Conservation (phyloP, 805 yeast species). For the Lachancea thermotolerans region DNA sequence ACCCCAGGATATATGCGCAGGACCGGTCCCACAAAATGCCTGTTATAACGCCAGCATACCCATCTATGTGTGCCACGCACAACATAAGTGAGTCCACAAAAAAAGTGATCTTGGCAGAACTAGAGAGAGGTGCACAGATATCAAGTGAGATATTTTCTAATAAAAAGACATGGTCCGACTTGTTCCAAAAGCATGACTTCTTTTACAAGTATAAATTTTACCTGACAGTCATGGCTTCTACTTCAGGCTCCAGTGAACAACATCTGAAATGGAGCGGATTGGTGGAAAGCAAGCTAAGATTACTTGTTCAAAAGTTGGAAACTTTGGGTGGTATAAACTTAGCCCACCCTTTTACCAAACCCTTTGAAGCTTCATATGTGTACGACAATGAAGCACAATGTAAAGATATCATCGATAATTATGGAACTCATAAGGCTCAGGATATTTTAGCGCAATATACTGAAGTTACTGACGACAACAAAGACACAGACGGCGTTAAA, state of each 20-base stretch:
- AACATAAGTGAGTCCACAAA: conserved; percentile 88
- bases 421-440: conserved; percentile 56
- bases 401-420: conserved; percentile 49
- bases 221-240: conserved; percentile 70
- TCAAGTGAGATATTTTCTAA: conserved; percentile 63
- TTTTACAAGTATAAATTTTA: conserved; percentile 83
- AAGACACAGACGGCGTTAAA: conserved; percentile 27
- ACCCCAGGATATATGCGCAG: conserved; percentile 81
- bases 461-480: conserved; percentile 33
- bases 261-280: conserved; percentile 89
- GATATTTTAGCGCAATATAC: conserved; percentile 31
- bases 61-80: conserved; percentile 98
- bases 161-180: conserved; percentile 61
- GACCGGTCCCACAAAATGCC: conserved; percentile 95
- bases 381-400: conserved; percentile 50
- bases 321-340: conserved; percentile 62
- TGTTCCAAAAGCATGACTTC: conserved; percentile 74
- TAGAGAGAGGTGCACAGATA: conserved; percentile 65
- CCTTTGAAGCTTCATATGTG: conserved; percentile 50
- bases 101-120: conserved; percentile 70
- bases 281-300: conserved; percentile 81
- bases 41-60: conserved; percentile 73
- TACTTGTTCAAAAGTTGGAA: conserved; percentile 79
- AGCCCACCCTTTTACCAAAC: conserved; percentile 88
- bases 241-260: conserved; percentile 68